phyloP scores from a whole-genome alignment of 192 early-diverging fungal genomes.

The Spinellus fusiger region DNA sequence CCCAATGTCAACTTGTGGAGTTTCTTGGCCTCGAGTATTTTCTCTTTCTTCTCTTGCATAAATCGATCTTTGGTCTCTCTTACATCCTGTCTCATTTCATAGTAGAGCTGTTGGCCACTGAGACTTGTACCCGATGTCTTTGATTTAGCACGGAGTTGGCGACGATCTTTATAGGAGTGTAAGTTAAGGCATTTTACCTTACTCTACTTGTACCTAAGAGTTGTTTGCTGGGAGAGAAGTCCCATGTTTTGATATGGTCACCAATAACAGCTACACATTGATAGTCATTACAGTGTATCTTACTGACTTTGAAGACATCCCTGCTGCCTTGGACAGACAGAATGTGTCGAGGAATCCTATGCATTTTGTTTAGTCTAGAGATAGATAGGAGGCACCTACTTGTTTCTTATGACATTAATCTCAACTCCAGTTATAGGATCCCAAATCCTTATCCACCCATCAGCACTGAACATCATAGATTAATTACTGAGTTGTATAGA shows the following conservation, averaged over 20 bases:
- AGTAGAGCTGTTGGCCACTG: constrained; percentile 11
- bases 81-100: constrained; percentile 41
- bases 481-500: neutral
- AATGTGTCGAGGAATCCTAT: neutral
- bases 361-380: neutral
- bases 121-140: neutral
- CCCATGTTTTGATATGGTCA: constrained; percentile 46
- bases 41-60: constrained; percentile 26
- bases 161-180: constrained; percentile 1
- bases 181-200: neutral
- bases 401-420: constrained; percentile 33
- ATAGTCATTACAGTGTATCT: constrained; percentile 27
- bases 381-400: constrained; percentile 11
- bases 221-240: constrained; percentile 44
- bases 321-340: constrained; percentile 22
- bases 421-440: constrained; percentile 45
- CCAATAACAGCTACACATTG: constrained; percentile 44
- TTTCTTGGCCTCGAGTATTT: constrained; percentile 1
- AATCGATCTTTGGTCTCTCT: constrained; percentile 22
- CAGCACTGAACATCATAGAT: constrained; percentile 29
- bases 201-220: constrained; percentile 10
- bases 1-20: constrained; percentile 27
- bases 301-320: constrained; percentile 31
- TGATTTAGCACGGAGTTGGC: constrained; percentile 4
- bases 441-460: constrained; percentile 53